Percentiles rank a stretch among this genome's conserved stretches.
Conservation (phyloP, 1,139 yeast species). For the Candida smagusa region DNA sequence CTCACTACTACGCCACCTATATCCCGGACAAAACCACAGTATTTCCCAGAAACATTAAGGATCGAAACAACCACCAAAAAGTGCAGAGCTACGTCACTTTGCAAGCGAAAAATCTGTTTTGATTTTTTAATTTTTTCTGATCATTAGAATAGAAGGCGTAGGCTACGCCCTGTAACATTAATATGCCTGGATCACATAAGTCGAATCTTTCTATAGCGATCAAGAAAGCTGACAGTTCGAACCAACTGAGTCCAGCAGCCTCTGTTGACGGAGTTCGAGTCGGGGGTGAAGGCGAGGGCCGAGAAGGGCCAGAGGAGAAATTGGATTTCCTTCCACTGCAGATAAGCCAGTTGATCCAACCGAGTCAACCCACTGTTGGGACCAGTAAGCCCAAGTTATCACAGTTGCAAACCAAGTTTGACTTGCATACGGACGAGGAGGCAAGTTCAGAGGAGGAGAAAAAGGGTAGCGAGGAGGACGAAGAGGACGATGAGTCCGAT, state of each 20-base stretch:
- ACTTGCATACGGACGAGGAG: conserved; percentile 5
- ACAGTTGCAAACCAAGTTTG: conserved; percentile 35
- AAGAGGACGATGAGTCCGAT: conserved; percentile 27
- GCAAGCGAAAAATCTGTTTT: too few species aligned
- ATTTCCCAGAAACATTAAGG: too few species aligned
- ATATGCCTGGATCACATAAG: conserved; percentile 36
- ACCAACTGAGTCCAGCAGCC: conserved; percentile 6
- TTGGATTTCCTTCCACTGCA: conserved; percentile 6
- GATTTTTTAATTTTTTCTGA: too few species aligned
- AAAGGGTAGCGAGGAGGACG: conserved; percentile 17
- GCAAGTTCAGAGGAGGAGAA: conserved; percentile 4
- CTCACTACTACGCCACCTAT: too few species aligned
- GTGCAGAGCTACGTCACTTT: too few species aligned
- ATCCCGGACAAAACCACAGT: too few species aligned
- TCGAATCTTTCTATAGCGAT: conserved; percentile 47
- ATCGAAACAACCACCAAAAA: too few species aligned
- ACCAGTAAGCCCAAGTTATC: conserved; percentile 35
- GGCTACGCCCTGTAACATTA: background rate
- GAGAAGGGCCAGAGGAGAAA: too few species aligned
- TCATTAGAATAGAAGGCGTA: background rate
- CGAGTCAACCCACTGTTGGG: conserved; percentile 14
- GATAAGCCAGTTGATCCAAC: conserved; percentile 13
- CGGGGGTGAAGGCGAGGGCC: too few species aligned
- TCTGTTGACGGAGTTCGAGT: background rate
- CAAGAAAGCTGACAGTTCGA: conserved; percentile 35